Conservation (phyloP, 2,329 filamentous ascomycete species). For the Cadophora gregata region DNA sequence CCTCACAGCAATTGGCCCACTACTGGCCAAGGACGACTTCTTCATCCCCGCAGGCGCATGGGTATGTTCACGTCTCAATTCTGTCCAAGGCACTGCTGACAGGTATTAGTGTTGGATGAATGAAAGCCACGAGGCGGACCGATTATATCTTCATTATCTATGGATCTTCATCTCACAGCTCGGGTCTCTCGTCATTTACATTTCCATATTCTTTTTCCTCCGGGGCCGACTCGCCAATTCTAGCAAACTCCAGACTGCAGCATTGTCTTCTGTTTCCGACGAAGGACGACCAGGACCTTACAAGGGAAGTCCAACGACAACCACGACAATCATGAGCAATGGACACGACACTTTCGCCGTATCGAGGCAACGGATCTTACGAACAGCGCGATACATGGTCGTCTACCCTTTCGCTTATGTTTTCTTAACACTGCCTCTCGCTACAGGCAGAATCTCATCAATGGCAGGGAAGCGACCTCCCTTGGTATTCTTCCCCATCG, state of each 20-base stretch:
- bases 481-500: conserved; percentile 30
- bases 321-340: conserved; percentile 28
- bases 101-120: conserved; percentile 57
- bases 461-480: conserved; percentile 47
- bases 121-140: conserved; percentile 50
- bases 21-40: conserved; percentile 49
- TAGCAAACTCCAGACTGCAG: conserved; percentile 3
- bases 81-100: background rate
- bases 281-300: background rate
- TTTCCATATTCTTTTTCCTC: conserved; percentile 45
- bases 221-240: conserved; percentile 30
- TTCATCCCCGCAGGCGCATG: conserved; percentile 59
- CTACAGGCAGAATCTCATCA: conserved; percentile 54
- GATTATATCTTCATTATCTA: conserved; percentile 58
- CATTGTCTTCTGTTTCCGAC: conserved; percentile 2
- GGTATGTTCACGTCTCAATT: conserved; percentile 42
- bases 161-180: conserved; percentile 62
- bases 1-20: conserved; percentile 48
- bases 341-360: conserved; percentile 30
- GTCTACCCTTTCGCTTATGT: conserved; percentile 58
- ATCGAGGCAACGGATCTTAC: conserved; percentile 35
- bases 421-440: conserved; percentile 56
- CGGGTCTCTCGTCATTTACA: conserved; percentile 57
- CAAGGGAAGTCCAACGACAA: conserved; percentile 22
- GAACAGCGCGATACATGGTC: conserved; percentile 56